Base-by-base conservation (phyloP, 2,329 filamentous ascomycete genomes). In the Bimuria novae-zelandiae region DNA sequence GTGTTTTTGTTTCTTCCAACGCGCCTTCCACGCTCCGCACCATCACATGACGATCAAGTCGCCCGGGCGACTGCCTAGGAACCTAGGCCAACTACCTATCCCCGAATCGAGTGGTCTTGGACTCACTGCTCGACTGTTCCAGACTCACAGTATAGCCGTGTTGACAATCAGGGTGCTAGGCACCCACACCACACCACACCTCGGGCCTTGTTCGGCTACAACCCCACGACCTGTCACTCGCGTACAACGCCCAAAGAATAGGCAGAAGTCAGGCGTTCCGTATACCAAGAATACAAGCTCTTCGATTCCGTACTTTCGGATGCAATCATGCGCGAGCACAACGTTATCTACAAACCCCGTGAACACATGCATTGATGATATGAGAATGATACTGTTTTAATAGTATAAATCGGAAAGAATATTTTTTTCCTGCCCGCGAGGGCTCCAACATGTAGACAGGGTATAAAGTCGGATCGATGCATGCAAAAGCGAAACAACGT, bases 141-240 rank as follows among this genome's bases (percentile, higher is more conserved):
- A 12, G 7, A 12, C 27, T 12, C 27, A 30, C 7, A 7, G 27
- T 7, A 12, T 30, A 12, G 27, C 27, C 12, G 12, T 7, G 30
- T 25, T 19, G 40, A 43, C n/a, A 43, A 29, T 25, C 14, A 43
- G 40, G 40, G 40, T 43, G 40, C 16, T 10, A 43, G 40, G 40
- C 40, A 43, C n/a, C n/a, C 14, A 29, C 14, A 1, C 3, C 22
- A 33, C 12, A 5, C 10, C 4, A 33, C 10, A n/a, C 10, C 16
- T 41, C 37, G 37, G 21, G 16, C 21, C 37, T 41, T 22, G 21
- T 25, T 16, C 12, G n/a, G 14, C 22, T 7, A 12, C 11, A 25
- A 42, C n/a, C 2, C 10, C 40, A 25, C 22, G 16, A n/a, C 23
- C 3, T 12, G 16, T n/a, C 14, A 27, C 12, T 10, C n/a, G 12